Evolutionary conservation across 2,329 filamentous ascomycete species (phyloP).

Genomic region (Alternaria consortialis): DNA sequence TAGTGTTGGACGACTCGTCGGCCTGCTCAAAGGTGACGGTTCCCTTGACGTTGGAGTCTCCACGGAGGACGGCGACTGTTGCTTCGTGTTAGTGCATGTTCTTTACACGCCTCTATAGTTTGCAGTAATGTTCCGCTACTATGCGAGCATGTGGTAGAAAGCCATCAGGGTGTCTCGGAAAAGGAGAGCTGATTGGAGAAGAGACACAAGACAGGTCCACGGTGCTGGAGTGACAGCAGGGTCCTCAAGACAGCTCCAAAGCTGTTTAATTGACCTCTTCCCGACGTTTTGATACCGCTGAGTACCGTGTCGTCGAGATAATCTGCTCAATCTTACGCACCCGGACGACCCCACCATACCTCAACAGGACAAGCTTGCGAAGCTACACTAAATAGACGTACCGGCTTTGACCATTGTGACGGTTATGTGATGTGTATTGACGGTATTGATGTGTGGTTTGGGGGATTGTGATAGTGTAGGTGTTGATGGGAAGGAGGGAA

Average conservation of each 20-base stretch:
- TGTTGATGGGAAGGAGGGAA: constrained; percentile 15
- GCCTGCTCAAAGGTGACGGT: constrained; percentile 95
- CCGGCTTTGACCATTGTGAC: constrained; percentile 98
- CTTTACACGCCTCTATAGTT: neutral
- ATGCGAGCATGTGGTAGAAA: neutral
- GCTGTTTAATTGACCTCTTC: constrained; percentile 32
- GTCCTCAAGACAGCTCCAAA: constrained; percentile 29
- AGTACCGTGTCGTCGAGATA: constrained; percentile 46
- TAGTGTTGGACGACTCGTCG: constrained; percentile 82
- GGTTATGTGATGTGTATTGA: constrained; percentile 51
- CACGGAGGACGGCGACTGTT: constrained; percentile 92
- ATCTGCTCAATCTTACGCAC: constrained; percentile 68
- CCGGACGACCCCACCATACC: constrained; percentile 52
- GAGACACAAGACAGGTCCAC: constrained; percentile 11
- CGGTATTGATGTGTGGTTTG: constrained; percentile 21
- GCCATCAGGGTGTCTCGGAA: constrained; percentile 43
- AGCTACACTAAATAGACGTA: constrained; percentile 61
- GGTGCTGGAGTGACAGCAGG: constrained; percentile 29
- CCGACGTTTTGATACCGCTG: constrained; percentile 15
- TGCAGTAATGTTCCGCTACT: neutral
- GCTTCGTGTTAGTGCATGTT: constrained; percentile 12
- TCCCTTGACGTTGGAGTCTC: constrained; percentile 94
- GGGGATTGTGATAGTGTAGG: constrained; percentile 18
- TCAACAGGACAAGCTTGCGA: constrained; percentile 30
- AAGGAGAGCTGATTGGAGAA: constrained; percentile 37